These are phyloP conservation scores for Calycina herbarum DNA, from an alignment of 2,329 filamentous ascomycete genomes.

Conservation along the genomic window DNA sequence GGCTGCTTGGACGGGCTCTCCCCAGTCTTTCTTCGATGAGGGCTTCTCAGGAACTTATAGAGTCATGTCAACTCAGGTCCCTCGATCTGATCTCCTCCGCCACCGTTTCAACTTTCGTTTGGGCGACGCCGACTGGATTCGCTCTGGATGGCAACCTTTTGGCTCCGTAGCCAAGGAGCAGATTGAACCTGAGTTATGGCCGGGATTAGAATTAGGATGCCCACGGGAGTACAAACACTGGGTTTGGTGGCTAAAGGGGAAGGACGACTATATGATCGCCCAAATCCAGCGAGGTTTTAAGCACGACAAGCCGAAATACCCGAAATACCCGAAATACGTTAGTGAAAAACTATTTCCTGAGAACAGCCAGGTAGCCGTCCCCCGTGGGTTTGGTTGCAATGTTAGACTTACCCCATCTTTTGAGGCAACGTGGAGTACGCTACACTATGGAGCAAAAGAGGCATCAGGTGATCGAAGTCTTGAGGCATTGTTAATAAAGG, in stretches of 20 bases:
- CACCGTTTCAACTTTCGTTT: slow-evolving; percentile 20
- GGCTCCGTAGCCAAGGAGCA: slow-evolving; percentile 14
- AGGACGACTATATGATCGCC: too few relatives aligned
- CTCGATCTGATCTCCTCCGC: slow-evolving; percentile 18
- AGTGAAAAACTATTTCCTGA: too few relatives aligned
- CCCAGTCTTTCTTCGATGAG: slow-evolving; percentile 22
- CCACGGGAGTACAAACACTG: slow-evolving; percentile 19
- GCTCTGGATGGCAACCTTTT: slow-evolving; percentile 19
- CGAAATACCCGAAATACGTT: too few relatives aligned
- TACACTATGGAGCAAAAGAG: background rate
- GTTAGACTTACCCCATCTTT: background rate
- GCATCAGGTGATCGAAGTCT: background rate
- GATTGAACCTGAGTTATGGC: slow-evolving; percentile 20
- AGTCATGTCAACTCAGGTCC: slow-evolving; percentile 7
- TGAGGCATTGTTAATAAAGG: background rate
- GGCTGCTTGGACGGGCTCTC: slow-evolving; percentile 17
- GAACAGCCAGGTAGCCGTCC: background rate
- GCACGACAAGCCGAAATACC: too few relatives aligned
- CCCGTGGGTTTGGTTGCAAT: background rate
- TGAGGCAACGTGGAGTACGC: background rate
- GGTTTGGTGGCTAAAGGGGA: slow-evolving; percentile 15
- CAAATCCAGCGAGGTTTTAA: too few relatives aligned
- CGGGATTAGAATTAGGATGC: slow-evolving; percentile 14
- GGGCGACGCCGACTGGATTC: background rate
- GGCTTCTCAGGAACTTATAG: slow-evolving; percentile 13